A percentile compares a stretch with the other conserved stretches of the same genome.
These are phyloP conservation scores for Boletus sp. DNA, from an alignment of 768 basidiomycete species.

Conservation along the genomic window DNA sequence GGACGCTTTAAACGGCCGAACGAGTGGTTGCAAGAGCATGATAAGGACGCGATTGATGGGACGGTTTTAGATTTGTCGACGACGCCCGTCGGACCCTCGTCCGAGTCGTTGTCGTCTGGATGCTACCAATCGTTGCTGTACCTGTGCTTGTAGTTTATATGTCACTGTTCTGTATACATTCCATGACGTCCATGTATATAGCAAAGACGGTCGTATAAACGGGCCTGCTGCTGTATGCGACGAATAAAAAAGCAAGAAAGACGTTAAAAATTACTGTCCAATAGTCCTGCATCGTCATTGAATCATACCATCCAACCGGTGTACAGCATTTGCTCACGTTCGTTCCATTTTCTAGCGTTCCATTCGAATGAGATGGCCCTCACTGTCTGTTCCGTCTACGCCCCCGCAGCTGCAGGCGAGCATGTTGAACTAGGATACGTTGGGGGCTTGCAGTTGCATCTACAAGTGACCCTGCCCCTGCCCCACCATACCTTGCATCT, in stretches of 20 bases:
- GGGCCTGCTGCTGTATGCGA: background rate
- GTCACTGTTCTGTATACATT: background rate
- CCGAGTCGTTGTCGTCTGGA: background rate
- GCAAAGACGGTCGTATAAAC: background rate
- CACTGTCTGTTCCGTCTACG: background rate
- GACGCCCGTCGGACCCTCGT: background rate
- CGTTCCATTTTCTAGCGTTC: background rate
- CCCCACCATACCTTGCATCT: background rate
- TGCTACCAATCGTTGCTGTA: background rate
- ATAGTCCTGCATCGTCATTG: background rate
- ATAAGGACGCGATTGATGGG: conserved; percentile 63
- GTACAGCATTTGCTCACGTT: too few relatives aligned
- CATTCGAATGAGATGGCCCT: background rate
- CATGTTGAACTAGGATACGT: conserved; percentile 29
- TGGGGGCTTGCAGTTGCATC: too few relatives aligned
- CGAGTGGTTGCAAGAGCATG: conserved; percentile 64
- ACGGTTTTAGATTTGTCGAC: conserved; percentile 29
- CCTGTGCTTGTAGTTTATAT: background rate
- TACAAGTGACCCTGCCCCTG: too few relatives aligned
- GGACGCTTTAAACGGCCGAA: conserved; percentile 74
- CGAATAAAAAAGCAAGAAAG: background rate
- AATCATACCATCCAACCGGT: too few relatives aligned
- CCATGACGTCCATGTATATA: background rate
- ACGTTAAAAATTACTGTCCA: background rate
- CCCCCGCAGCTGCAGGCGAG: conserved; percentile 23